Conservation (phyloP, 2,329 filamentous ascomycete species). For the Colletotrichum liaoningense region DNA sequence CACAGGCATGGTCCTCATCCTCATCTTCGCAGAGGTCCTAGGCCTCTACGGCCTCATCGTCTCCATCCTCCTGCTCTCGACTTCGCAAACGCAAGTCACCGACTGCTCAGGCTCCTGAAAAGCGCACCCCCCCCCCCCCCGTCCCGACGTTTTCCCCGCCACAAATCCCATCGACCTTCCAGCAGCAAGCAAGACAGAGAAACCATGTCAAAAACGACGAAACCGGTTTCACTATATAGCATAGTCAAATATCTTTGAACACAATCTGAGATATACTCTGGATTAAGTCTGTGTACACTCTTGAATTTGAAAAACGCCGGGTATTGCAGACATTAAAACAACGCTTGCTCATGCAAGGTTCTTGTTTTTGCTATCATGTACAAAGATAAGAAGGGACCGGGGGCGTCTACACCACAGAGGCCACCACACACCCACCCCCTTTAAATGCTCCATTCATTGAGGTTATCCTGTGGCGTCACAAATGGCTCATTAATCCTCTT, state of each 20-base stretch:
- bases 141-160: no score
- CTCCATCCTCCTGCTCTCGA: constrained; percentile 60
- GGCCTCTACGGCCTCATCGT: constrained; percentile 60
- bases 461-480: constrained; percentile 77
- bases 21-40: constrained; percentile 60
- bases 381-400: background rate
- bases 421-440: background rate
- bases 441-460: constrained; percentile 82
- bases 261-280: no score
- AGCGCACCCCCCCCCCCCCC: no score
- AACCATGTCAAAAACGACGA: no score
- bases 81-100: background rate
- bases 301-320: constrained; percentile 24
- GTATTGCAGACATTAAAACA: constrained; percentile 29
- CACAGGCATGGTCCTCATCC: constrained; percentile 59
- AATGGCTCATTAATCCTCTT: constrained; percentile 96
- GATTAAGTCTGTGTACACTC: background rate
- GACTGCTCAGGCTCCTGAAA: background rate
- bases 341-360: constrained; percentile 26
- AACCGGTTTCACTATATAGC: no score
- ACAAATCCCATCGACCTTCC: background rate
- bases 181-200: no score
- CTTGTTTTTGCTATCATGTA: constrained; percentile 15
- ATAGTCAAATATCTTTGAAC: no score
- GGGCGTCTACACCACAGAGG: constrained; percentile 3